phyloP scores from a whole-genome alignment of 805 yeast genomes.

The Candida ipomoeae region DNA sequence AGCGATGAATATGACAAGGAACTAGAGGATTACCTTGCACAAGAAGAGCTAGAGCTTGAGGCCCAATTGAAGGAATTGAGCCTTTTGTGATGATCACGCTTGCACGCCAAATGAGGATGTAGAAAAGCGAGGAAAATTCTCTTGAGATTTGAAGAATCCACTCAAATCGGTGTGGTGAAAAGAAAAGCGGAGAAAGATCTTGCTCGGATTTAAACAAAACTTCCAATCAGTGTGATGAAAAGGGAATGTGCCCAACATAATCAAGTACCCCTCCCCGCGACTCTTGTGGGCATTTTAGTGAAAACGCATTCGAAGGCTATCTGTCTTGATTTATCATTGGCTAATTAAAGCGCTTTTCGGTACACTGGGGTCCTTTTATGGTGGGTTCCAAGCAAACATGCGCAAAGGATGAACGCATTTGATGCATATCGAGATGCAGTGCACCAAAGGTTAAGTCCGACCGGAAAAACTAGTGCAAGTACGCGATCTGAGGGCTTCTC shows the following conservation, averaged over 20 bases:
- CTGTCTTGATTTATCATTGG: not conserved
- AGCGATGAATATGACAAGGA: constrained; percentile 9
- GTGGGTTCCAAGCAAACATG: not conserved
- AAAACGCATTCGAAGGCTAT: not conserved
- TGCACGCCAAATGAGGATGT: not conserved
- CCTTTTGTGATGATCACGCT: not conserved
- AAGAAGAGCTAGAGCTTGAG: constrained; percentile 17
- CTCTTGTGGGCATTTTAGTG: not conserved
- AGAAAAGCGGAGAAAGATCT: not conserved
- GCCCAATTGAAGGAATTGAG: constrained; percentile 14
- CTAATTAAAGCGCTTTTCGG: not conserved
- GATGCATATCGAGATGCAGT: not conserved
- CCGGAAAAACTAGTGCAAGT: not conserved
- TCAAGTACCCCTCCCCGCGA: not conserved
- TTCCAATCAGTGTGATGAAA: not conserved
- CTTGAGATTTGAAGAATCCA: too few relatives aligned
- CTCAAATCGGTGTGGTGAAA: not conserved
- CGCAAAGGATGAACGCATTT: not conserved
- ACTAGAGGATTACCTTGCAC: constrained; percentile 14
- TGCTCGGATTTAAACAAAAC: not conserved
- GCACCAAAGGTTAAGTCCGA: not conserved
- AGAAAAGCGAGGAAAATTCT: too few relatives aligned
- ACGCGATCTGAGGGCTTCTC: not conserved
- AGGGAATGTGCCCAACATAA: not conserved
- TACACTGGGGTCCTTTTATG: not conserved